A percentile compares a stretch with the other conserved stretches of the same genome.
phyloP scores from a whole-genome alignment of 2,329 filamentous ascomycete species.

The Pseudogymnoascus sp. region DNA sequence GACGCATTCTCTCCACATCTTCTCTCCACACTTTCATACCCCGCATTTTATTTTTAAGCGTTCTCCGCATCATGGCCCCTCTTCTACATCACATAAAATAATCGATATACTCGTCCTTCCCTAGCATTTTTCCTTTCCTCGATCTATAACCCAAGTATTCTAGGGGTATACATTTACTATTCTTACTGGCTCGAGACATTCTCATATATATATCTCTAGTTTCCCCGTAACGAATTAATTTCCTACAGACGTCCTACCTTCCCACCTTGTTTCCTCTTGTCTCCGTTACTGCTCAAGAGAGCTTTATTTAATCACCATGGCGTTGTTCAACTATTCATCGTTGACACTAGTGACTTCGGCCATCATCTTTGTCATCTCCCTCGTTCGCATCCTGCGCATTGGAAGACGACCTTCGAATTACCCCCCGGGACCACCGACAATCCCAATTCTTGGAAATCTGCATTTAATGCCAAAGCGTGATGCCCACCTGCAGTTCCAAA shows the following conservation, averaged over 20 bases:
- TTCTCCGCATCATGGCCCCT: background rate
- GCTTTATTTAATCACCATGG: background rate
- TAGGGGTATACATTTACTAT: background rate
- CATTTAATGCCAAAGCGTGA: conserved; percentile 13
- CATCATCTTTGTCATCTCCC: conserved; percentile 49
- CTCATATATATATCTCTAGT: background rate
- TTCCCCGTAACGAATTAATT: background rate
- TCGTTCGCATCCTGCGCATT: conserved; percentile 46
- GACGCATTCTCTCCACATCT: background rate
- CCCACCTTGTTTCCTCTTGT: conserved; percentile 12
- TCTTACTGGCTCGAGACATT: background rate
- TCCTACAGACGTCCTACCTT: background rate
- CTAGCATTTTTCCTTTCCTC: background rate
- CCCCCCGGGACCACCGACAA: conserved; percentile 17
- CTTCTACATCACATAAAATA: background rate
- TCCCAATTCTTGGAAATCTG: conserved; percentile 17
- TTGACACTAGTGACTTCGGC: background rate
- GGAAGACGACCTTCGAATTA: conserved; percentile 13
- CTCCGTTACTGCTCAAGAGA: conserved; percentile 12
- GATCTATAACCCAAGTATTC: background rate
- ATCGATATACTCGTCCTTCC: background rate
- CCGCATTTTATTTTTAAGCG: background rate
- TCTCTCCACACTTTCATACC: background rate
- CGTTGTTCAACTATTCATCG: background rate
- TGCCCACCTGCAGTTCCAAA: conserved; percentile 14